Evolutionary conservation across 768 basidiomycete species (phyloP).

Genomic region (Tubosaeta brunneosetosa): DNA sequence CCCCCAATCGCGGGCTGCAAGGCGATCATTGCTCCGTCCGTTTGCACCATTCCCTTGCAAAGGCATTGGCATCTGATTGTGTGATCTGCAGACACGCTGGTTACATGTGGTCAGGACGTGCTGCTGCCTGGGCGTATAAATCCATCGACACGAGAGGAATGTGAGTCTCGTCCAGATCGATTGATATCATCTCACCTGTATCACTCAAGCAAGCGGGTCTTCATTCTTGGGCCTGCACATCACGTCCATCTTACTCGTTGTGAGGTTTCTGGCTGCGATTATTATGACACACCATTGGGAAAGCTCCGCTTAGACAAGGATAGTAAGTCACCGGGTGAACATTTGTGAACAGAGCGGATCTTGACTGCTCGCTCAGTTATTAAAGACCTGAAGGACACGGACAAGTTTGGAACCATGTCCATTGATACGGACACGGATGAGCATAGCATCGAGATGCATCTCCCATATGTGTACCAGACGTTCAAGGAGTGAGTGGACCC

Average conservation of each 20-base stretch:
- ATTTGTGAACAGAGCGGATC: not conserved
- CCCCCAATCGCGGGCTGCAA: constrained; percentile 68
- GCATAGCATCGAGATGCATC: constrained; percentile 97
- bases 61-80: constrained; percentile 5
- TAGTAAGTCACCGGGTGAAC: constrained; percentile 45
- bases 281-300: constrained; percentile 85
- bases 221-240: constrained; percentile 95
- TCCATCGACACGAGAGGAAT: constrained; percentile 77
- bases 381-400: constrained; percentile 9
- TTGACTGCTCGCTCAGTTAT: constrained; percentile 14
- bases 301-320: constrained; percentile 71
- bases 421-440: constrained; percentile 80
- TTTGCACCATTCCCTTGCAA: constrained; percentile 10
- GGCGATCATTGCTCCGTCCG: constrained; percentile 96
- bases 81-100: constrained; percentile 76
- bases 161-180: constrained; percentile 43
- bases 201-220: constrained; percentile 72
- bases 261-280: constrained; percentile 72
- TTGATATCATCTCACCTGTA: constrained; percentile 3
- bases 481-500: constrained; percentile 62
- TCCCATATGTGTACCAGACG: constrained; percentile 83
- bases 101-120: constrained; percentile 87
- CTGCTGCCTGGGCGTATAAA: constrained; percentile 96
- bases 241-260: constrained; percentile 85
- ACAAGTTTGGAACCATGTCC: constrained; percentile 64